A percentile compares a stretch with the other conserved stretches of the same genome.
Evolutionary conservation across 306 rosid genomes (phyloP).

Genomic region (Leucaena leucocephala): DNA sequence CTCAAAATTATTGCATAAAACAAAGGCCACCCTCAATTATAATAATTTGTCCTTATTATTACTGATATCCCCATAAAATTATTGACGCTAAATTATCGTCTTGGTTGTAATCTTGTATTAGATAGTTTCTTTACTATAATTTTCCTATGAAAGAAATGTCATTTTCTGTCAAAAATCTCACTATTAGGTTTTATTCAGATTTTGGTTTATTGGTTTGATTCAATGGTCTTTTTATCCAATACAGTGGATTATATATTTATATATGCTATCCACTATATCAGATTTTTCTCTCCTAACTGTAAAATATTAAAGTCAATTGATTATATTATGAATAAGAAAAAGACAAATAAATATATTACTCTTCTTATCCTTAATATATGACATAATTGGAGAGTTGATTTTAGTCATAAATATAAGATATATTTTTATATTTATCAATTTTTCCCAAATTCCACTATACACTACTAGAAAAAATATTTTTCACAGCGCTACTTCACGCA

Average conservation of each 20-base stretch:
- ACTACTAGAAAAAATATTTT: no score
- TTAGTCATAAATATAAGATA: no score
- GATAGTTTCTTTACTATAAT: slow-evolving; percentile 23
- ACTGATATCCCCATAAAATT: slow-evolving; percentile 19
- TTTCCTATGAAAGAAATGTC: neutral
- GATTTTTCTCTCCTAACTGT: neutral
- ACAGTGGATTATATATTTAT: neutral
- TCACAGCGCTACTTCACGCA: no score
- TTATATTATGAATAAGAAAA: neutral
- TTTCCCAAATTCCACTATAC: no score
- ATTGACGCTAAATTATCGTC: slow-evolving; percentile 1
- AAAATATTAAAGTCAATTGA: neutral
- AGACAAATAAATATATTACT: neutral
- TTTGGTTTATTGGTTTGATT: neutral
- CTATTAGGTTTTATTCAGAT: neutral
- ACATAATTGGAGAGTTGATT: no score
- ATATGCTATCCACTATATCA: neutral
- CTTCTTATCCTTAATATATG: no score
- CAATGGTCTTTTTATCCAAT: neutral
- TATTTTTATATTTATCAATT: no score
- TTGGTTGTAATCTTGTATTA: slow-evolving; percentile 28
- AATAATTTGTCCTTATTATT: slow-evolving; percentile 26
- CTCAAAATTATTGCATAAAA: slow-evolving; percentile 32
- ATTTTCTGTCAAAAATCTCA: slow-evolving; percentile 15
- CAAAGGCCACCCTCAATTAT: slow-evolving; percentile 41